Base-by-base conservation (phyloP, 179 eudicot genomes). In the Spinacia oleracea region DNA sequence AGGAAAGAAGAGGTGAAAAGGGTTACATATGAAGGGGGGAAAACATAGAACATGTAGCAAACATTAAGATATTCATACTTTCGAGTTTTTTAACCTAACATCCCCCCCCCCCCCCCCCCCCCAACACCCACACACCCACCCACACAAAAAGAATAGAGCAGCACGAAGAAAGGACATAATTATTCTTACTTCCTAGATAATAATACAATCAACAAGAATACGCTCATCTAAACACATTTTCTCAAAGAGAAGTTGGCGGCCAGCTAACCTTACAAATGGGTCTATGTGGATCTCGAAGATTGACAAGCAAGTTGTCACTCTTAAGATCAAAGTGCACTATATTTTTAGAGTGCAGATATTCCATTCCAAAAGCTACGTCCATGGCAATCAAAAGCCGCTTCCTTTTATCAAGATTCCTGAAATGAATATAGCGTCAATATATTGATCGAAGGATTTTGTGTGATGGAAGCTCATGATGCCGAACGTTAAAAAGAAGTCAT, bases 331-430 rank as follows among this genome's bases (percentile, higher is more conserved):
- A 94, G 80, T 94, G 98, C 27, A 94, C 98, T 66, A 94, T 94
- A 76, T 94, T 94, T 82, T 86, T 94, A 23, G 93, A 96, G 67
- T 94, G 98, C 74, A 94, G 86, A 84, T 94, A 94, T 79, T 94
- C 98, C 98, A 94, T 94, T 72, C 98, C 98, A 77, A 94, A 94
- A 63, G 98, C 98, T 59, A 90, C 96, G 70, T 94, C 98, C 97
- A 93, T 92, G 76, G 92, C 93, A 88, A 94, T 91, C 83, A 94
- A 73, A 21, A 92, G 87, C 64, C 93, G 91, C 84, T 94, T 94
- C 69, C 96, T 90, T 81, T 89, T 91, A 83, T 91, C 97, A 60
- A 93, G 93, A 80, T 76, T 87, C 88, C 97, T 94, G 78, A 59
- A 48, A 69, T 18, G 69, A 83, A 59, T 72, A 75, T 15, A 63